Evolutionary conservation across 306 rosid species (phyloP).

Genomic region (Gastrolobium bilobum): DNA sequence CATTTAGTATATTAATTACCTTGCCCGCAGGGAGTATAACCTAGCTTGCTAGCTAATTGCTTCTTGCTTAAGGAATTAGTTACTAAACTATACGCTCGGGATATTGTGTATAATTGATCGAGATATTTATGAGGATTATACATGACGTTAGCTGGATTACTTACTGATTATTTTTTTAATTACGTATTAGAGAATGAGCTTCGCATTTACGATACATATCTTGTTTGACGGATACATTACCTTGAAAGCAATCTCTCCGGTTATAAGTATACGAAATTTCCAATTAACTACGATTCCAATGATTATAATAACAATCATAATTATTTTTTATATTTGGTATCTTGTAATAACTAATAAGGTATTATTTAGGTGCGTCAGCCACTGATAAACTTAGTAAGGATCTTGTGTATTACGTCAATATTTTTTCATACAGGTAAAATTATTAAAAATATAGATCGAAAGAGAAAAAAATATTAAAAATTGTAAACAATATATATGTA

Average conservation of each 20-base stretch:
- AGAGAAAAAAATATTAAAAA: too few species aligned
- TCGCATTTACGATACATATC: constrained; percentile 1
- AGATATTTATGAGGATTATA: background rate
- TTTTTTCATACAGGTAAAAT: too few species aligned
- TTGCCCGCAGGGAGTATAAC: background rate
- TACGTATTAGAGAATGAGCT: background rate
- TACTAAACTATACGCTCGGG: constrained; percentile 10
- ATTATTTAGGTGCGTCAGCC: background rate
- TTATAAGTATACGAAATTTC: background rate
- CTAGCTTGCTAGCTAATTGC: background rate
- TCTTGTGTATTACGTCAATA: too few species aligned
- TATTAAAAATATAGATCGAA: too few species aligned
- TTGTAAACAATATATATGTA: too few species aligned
- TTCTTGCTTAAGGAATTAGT: constrained; percentile 2
- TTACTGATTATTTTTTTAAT: constrained; percentile 8
- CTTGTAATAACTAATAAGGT: background rate
- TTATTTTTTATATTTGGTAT: background rate
- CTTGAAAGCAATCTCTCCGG: constrained; percentile 8
- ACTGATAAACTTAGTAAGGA: background rate
- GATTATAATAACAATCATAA: background rate
- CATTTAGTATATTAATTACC: background rate
- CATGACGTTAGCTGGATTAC: constrained; percentile 37
- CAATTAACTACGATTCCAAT: background rate
- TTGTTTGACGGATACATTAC: background rate
- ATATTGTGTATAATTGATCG: constrained; percentile 30